Evolutionary conservation across 1,139 yeast genomes (phyloP).

Genomic region (Hemisphaericaspora lyxosophila): DNA sequence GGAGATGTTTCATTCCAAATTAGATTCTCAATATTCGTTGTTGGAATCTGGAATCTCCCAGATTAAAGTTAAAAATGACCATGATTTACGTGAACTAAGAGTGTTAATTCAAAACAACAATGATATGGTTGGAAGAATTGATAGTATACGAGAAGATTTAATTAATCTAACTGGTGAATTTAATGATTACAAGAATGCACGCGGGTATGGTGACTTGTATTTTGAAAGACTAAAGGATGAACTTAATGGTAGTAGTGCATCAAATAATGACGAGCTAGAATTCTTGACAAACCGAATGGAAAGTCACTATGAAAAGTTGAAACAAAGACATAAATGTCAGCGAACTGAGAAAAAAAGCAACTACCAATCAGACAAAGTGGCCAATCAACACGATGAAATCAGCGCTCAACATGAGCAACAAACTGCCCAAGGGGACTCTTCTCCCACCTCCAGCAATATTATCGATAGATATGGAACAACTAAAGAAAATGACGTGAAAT

Average conservation of each 20-base stretch:
- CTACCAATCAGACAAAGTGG: no score
- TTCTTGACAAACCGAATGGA: neutral
- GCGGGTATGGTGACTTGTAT: slow-evolving; percentile 1
- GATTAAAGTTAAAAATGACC: slow-evolving; percentile 9
- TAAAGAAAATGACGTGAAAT: no score
- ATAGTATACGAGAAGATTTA: slow-evolving; percentile 8
- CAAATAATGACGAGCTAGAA: neutral
- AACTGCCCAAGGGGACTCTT: no score
- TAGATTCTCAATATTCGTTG: slow-evolving; percentile 5
- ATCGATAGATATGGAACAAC: no score
- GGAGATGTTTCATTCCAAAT: slow-evolving; percentile 6
- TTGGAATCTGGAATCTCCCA: slow-evolving; percentile 9
- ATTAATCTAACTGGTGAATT: neutral
- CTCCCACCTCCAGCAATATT: no score
- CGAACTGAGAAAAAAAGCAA: no score
- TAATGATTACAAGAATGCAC: slow-evolving; percentile 1
- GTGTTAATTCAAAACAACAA: slow-evolving; percentile 8
- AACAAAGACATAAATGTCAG: neutral
- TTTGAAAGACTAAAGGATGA: slow-evolving; percentile 3
- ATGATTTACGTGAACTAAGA: slow-evolving; percentile 9
- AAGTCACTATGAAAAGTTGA: neutral
- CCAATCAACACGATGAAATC: no score
- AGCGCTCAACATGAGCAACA: no score
- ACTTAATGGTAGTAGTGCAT: neutral
- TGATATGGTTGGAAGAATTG: slow-evolving; percentile 8